Evolutionary conservation across 306 rosid genomes (phyloP), one percentile per base, ranked within the genome.

Genomic region (Hylodesmum podocarpum): DNA sequence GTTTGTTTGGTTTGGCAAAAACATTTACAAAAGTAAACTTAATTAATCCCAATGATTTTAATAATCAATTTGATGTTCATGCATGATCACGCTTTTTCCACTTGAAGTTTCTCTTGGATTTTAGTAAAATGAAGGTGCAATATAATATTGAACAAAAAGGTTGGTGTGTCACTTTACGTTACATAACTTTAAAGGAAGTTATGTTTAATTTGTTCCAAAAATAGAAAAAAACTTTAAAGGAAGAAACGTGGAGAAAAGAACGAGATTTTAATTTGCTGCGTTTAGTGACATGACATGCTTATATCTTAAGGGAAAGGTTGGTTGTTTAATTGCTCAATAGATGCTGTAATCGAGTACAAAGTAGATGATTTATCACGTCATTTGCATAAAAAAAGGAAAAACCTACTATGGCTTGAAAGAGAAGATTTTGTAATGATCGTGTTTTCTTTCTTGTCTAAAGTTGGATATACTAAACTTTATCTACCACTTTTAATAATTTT

Each of bases 111-210:
- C 31, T 27, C 2, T 25, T 58, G 43, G 69, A 73, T 43, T 59
- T 61, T 61, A 61, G 49, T 74, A 10, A 31, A 74, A 61, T 59
- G 25, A 59, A 59, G 46, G 47, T 59, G 28, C 37, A 57, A 12
- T 6, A 6, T 27, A 57, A 12, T 6, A 6, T 27, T 15, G 19
- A 58, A 3, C 40, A 40, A 24, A 49, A 13, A 8, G 66, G 73
- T 76, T 64, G 39, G 55, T 49, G 31, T 49, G 65, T 7, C 66
- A 49, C n/a, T 64, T 64, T 25, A 61, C 13, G 71, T 64, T 34
- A 15, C 51, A 64, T 3, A 44, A 73, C 28, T 25, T n/a, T 21
- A 58, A 57, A 29, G 39, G 25, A 62, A 18, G 40, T n/a, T n/a
- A n/a, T n/a, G n/a, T n/a, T n/a, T n/a, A n/a, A n/a, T n/a, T n/a